Evolutionary conservation across 306 rosid species (phyloP).

Genomic region (Quercus berberidifolia): DNA sequence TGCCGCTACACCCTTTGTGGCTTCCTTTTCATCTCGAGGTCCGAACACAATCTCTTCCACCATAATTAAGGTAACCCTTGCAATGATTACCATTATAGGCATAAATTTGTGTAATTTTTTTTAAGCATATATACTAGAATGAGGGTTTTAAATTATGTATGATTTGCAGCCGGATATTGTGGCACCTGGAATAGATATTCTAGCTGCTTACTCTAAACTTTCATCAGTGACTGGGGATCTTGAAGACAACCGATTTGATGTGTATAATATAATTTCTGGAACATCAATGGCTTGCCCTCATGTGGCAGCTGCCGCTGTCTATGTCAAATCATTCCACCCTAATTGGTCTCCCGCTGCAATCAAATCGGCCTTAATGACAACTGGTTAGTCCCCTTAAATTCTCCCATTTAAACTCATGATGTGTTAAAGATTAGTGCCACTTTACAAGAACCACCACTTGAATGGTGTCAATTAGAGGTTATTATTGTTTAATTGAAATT

Average conservation of each 20-base stretch:
- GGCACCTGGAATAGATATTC: slow-evolving; percentile 53
- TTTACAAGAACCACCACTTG: too few species aligned
- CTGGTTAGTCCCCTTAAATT: slow-evolving; percentile 40
- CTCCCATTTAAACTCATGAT: too few species aligned
- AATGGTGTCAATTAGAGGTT: too few species aligned
- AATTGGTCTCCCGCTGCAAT: slow-evolving; percentile 84
- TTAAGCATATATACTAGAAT: too few species aligned
- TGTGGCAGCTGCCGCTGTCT: slow-evolving; percentile 62
- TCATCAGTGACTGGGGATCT: too few species aligned
- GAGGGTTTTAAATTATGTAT: too few species aligned
- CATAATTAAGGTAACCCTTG: slow-evolving; percentile 55
- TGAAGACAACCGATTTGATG: too few species aligned
- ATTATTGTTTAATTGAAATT: too few species aligned
- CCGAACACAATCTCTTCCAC: slow-evolving; percentile 44
- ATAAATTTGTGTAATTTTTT: too few species aligned
- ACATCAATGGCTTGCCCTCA: slow-evolving; percentile 91
- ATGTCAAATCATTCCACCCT: slow-evolving; percentile 76
- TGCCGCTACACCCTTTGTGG: slow-evolving; percentile 51
- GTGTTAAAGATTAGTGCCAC: too few species aligned
- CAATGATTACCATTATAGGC: too few species aligned
- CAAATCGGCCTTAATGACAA: slow-evolving; percentile 88
- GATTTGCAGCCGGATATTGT: slow-evolving; percentile 10
- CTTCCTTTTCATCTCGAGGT: slow-evolving; percentile 73
- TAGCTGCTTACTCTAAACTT: too few species aligned
- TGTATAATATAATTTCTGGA: slow-evolving; percentile 22